Base-by-base conservation (phyloP, 169 alveolate species). In the Plasmodium relictum region DNA sequence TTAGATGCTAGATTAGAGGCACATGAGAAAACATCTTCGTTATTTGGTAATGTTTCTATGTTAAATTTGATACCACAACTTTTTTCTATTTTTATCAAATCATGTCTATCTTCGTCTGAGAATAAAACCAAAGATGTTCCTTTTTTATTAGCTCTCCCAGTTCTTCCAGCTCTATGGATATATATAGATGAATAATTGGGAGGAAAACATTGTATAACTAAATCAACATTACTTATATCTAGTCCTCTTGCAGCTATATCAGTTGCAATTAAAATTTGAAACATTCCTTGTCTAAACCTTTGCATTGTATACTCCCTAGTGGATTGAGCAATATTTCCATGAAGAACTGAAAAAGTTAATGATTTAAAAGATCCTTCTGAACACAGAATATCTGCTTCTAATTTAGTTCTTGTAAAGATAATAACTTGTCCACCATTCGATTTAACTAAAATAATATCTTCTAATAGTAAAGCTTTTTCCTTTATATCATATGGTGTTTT, bases 211-310 rank as follows among this genome's bases (percentile, higher is more conserved):
- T 97, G 98, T 42, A 98, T 92, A 9, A 98, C 99, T 56, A 96
- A 91, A 85, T 96, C 98, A 7, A 98, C 98, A 59, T 97, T 95
- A 14, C 98, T 97, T 56, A 98, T 94, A 94, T 98, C 98, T 42
- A 98, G 93, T 0, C 99, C 99, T 68, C 99, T 89, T n/a, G 99
- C 93, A 3, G 99, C 99, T 6, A 98, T 98, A 93, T 98, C 99
- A 3, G 99, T 97, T 0, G 99, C 97, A 18, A 98, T 96, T 88
- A 98, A 83, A 6, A 97, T 88, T n/a, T 92, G 93, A 22, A 94
- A 83, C 73, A 95, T 97, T 26, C 98, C 98, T 26, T 97, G 92
- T 86, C 99, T 97, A 93, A 99, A 99, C 90, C 89, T 65, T 65
- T 78, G 89, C 89, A 78, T 78, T 0, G 89, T 78, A 41, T 78